Base-by-base conservation (phyloP, 2,329 filamentous ascomycete genomes). In the Clonostachys solani region DNA sequence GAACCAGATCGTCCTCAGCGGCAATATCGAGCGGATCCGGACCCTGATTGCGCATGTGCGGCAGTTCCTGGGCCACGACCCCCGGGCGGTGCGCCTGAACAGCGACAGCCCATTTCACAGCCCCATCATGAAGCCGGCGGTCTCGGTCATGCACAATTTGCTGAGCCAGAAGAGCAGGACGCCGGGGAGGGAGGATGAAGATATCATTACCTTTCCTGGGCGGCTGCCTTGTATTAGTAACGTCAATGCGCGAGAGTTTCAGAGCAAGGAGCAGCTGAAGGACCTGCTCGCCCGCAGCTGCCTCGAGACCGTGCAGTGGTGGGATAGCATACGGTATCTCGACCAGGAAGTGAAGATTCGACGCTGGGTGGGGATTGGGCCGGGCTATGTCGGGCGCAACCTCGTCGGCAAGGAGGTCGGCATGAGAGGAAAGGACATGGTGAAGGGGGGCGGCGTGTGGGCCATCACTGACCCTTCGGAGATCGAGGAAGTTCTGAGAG, bases 361-460 rank as follows among this genome's bases (percentile, higher is more conserved):
- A 57, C 76, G 92, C 47, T 96, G 92, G 87, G 80, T 97, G 44
- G 92, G 92, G 40, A 89, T 97, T 52, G 92, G 92, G 1, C 92
- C 92, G 0, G 92, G 92, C 6, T 95, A 95, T 64, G 92, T 97
- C 3, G 92, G 92, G 1, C 78, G 92, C 48, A 96, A 96, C 63
- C 74, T 97, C 8, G 92, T 97, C 2, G 91, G 92, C 12, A 96
- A 96, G 67, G 92, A 96, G 68, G 92, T 96, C 4, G 92, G 91
- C 10, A 92, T 94, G 82, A 81, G 83, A 44, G 83, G 83, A 18
- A 81, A 86, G 58, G 89, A 94, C 47, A 72, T 80, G 15, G 81
- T 92, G 43, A 95, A 92, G 62, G 91, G 91, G 2, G 92, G 91
- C 43, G 92, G 92, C 3, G 92, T 96, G 0, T 96, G 92, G 91